Conservation (phyloP, 116 monocot genomes). For the Zostera marina region DNA sequence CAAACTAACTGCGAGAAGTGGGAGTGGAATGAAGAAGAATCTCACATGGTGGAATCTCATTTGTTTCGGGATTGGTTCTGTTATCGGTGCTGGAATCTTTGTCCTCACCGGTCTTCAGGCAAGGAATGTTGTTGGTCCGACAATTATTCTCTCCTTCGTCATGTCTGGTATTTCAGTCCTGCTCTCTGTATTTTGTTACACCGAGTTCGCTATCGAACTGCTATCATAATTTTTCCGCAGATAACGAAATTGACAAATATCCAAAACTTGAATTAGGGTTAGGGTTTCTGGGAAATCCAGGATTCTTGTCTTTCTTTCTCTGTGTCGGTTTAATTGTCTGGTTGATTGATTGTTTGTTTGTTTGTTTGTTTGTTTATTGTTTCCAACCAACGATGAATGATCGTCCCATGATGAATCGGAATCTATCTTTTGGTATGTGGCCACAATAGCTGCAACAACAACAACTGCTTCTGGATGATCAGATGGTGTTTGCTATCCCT, state of each 20-base stretch:
- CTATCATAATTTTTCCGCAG: no score
- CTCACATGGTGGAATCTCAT: conserved; percentile 65
- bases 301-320: no score
- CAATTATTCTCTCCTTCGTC: conserved; percentile 55
- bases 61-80: conserved; percentile 65
- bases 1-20: conserved; percentile 37
- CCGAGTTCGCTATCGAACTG: conserved; percentile 68
- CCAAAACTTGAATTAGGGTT: no score
- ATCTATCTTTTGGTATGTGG: conserved; percentile 43
- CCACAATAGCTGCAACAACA: conserved; percentile 14
- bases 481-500: conserved; percentile 26
- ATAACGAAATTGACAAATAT: no score
- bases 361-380: no score
- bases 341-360: no score
- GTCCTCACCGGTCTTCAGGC: conserved; percentile 61
- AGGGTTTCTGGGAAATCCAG: no score
- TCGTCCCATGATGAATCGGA: conserved; percentile 34
- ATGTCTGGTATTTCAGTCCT: conserved; percentile 47
- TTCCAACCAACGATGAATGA: conserved; percentile 27
- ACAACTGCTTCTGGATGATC: conserved; percentile 11
- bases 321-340: no score
- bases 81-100: conserved; percentile 68
- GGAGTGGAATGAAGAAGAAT: conserved; percentile 52
- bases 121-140: conserved; percentile 25
- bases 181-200: conserved; percentile 57